Conservation (phyloP, 768 basidiomycete genomes). For the Hypholoma sublateritium region DNA sequence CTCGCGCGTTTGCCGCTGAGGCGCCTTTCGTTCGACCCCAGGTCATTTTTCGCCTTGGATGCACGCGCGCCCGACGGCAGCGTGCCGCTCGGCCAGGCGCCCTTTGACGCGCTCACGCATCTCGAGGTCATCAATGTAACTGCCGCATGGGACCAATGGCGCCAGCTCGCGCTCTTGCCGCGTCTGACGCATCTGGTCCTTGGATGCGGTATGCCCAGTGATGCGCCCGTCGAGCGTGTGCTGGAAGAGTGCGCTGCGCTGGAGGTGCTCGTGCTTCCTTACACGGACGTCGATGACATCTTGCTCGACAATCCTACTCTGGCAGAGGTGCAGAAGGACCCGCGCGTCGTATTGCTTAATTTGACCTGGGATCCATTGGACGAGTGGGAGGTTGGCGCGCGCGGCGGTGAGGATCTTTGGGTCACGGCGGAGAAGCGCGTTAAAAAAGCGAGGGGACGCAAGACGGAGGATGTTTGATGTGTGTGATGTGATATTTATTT, state of each 20-base stretch:
- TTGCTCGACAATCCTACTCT: background rate
- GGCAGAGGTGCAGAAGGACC: conserved; percentile 10
- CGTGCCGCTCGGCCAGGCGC: conserved; percentile 9
- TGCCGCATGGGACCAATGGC: conserved; percentile 16
- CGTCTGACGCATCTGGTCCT: conserved; percentile 18
- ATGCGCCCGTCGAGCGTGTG: conserved; percentile 13
- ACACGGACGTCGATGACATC: background rate
- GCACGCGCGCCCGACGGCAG: background rate
- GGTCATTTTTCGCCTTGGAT: background rate
- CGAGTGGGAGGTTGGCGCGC: conserved; percentile 19
- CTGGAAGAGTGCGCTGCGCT: conserved; percentile 9
- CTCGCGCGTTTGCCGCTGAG: background rate
- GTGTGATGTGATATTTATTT: background rate
- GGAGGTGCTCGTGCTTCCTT: conserved; percentile 16
- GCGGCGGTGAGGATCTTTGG: conserved; percentile 20
- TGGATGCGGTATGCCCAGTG: conserved; percentile 12
- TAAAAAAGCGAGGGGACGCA: background rate
- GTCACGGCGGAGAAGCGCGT: conserved; percentile 12
- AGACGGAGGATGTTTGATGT: background rate
- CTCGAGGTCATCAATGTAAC: conserved; percentile 19
- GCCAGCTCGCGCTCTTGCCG: conserved; percentile 12
- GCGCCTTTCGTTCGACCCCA: conserved; percentile 4
- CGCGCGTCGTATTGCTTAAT: conserved; percentile 13
- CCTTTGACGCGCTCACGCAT: conserved; percentile 16
- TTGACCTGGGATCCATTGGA: conserved; percentile 13